Evolutionary conservation across 2,329 filamentous ascomycete species (phyloP).

Genomic region (Aspergillus glaucus): DNA sequence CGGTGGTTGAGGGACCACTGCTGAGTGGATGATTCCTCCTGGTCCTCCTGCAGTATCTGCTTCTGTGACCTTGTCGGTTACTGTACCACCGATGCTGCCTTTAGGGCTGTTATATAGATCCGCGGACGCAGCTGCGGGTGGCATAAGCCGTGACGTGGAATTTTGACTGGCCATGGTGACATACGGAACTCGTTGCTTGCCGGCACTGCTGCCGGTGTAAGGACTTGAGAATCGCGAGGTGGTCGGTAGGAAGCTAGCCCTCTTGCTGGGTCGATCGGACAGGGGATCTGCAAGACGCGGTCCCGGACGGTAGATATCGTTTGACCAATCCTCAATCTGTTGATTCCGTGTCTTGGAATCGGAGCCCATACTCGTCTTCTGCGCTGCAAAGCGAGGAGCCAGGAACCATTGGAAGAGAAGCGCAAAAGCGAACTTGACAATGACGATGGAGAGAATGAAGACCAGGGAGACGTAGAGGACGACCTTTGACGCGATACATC

Average conservation of each 20-base stretch:
- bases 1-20: constrained; percentile 91
- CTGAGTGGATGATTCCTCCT: constrained; percentile 91
- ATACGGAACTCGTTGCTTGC: constrained; percentile 52
- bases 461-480: constrained; percentile 89
- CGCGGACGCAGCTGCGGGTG: constrained; percentile 45
- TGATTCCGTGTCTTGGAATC: constrained; percentile 78
- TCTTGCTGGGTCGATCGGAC: constrained; percentile 69
- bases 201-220: constrained; percentile 65
- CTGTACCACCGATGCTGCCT: constrained; percentile 52
- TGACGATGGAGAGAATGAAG: constrained; percentile 85
- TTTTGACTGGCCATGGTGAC: constrained; percentile 95
- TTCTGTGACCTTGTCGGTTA: constrained; percentile 37
- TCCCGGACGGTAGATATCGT: constrained; percentile 92
- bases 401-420: constrained; percentile 96
- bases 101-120: constrained; percentile 61
- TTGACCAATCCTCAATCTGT: constrained; percentile 96
- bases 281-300: constrained; percentile 71
- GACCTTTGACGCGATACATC: constrained; percentile 95
- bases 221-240: constrained; percentile 93
- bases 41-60: constrained; percentile 55
- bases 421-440: constrained; percentile 80
- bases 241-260: constrained; percentile 81
- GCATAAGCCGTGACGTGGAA: constrained; percentile 65
- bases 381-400: constrained; percentile 73
- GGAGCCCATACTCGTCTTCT: constrained; percentile 75